These are phyloP conservation scores for Scedosporium apiospermum DNA, from an alignment of 2,329 filamentous ascomycete genomes.

Conservation along the genomic window DNA sequence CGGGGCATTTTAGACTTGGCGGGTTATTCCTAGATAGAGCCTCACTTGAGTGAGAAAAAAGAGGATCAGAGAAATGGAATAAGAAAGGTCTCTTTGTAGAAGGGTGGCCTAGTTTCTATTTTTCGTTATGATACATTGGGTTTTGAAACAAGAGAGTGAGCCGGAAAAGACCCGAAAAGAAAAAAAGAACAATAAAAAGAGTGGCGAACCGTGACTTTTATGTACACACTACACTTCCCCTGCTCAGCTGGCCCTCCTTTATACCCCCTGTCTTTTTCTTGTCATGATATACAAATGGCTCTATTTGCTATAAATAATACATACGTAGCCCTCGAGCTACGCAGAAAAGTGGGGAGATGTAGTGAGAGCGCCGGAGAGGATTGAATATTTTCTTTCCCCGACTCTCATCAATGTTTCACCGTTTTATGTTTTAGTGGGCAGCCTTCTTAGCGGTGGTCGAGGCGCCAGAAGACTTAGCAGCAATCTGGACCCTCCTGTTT, in stretches of 20 bases:
- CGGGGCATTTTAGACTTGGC: neutral
- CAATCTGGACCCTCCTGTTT: constrained; percentile 31
- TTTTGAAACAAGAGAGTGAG: neutral
- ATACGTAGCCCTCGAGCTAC: neutral
- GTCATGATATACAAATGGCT: too few relatives aligned
- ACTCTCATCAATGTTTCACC: neutral
- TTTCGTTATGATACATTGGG: neutral
- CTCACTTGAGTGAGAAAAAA: neutral
- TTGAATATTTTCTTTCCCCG: too few relatives aligned
- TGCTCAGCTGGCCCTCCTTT: too few relatives aligned
- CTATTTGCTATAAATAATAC: neutral
- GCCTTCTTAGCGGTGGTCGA: constrained; percentile 7
- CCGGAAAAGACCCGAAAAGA: neutral
- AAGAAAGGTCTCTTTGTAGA: neutral
- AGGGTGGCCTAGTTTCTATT: neutral
- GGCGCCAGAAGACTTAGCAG: constrained; percentile 8
- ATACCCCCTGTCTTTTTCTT: too few relatives aligned
- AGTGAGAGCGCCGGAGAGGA: too few relatives aligned
- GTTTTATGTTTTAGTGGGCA: constrained; percentile 6
- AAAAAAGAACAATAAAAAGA: neutral
- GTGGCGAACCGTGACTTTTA: neutral
- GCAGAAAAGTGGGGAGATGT: neutral
- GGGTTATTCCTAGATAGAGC: neutral
- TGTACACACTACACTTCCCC: too few relatives aligned
- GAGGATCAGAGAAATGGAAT: neutral